Percentiles rank a stretch among this genome's conserved stretches.
Conservation (phyloP, 345 rosid species). For the Heritiera fomes region DNA sequence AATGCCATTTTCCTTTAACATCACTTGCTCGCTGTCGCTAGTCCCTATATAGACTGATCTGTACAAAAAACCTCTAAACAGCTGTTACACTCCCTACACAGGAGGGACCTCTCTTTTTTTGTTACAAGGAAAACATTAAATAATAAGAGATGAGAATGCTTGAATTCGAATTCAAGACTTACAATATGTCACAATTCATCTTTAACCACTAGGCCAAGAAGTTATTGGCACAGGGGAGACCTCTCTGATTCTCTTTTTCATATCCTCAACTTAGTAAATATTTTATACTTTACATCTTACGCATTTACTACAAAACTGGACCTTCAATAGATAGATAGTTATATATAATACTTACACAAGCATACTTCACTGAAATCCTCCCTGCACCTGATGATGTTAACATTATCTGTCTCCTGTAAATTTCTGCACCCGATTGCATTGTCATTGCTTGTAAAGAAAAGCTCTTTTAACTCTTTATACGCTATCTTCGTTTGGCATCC, state of each 20-base stretch:
- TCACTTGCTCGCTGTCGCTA: constrained; percentile 24
- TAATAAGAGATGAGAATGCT: too few relatives aligned
- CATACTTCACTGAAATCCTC: background rate
- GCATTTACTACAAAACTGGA: constrained; percentile 41
- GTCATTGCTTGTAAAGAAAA: background rate
- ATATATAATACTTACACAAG: constrained; percentile 30
- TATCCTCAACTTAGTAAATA: constrained; percentile 23
- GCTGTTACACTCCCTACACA: constrained; percentile 12
- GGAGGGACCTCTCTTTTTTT: background rate
- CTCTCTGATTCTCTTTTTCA: constrained; percentile 11
- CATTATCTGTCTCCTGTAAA: background rate
- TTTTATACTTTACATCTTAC: constrained; percentile 10
- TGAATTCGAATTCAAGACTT: too few relatives aligned
- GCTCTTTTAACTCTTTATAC: constrained; percentile 5
- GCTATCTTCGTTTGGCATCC: constrained; percentile 31
- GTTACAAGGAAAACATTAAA: too few relatives aligned
- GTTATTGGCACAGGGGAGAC: too few relatives aligned
- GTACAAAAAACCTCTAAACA: constrained; percentile 35
- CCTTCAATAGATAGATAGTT: constrained; percentile 13
- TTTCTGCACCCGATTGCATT: background rate
- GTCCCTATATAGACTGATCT: constrained; percentile 35
- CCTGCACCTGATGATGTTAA: constrained; percentile 3
- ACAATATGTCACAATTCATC: too few relatives aligned
- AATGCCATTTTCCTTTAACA: constrained; percentile 5
- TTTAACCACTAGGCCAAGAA: too few relatives aligned